phyloP scores from a whole-genome alignment of 352 stramenopile species.

The Stramenopiles sp. region DNA sequence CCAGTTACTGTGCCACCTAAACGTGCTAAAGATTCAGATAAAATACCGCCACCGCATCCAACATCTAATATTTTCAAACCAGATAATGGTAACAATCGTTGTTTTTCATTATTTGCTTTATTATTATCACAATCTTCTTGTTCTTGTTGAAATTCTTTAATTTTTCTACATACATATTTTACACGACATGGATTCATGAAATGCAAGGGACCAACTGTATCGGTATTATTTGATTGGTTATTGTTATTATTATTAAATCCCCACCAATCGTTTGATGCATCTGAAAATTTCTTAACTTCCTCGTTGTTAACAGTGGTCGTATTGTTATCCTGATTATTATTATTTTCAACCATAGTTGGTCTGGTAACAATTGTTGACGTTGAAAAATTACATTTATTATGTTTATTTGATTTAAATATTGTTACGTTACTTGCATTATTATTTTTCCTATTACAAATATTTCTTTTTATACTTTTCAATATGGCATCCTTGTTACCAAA shows the following conservation, averaged over 20 bases:
- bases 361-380: no score
- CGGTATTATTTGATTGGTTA: constrained; percentile 15
- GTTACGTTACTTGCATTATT: no score
- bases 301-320: neutral
- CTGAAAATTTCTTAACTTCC: neutral
- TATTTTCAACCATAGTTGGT: no score
- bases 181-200: constrained; percentile 24
- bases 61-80: constrained; percentile 34
- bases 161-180: constrained; percentile 17
- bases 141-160: neutral
- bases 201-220: constrained; percentile 24
- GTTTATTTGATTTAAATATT: no score
- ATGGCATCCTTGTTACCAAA: no score
- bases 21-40: constrained; percentile 41
- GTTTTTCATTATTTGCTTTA: neutral
- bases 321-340: no score
- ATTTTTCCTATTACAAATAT: no score
- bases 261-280: neutral
- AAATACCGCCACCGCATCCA: constrained; percentile 48
- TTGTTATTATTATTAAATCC: no score
- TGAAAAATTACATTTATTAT: no score
- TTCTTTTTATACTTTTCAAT: no score
- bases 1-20: constrained; percentile 40
- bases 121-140: neutral
- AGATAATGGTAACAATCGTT: neutral